Evolutionary conservation across 306 rosid species (phyloP).

Genomic region (Prunus fruticosa): DNA sequence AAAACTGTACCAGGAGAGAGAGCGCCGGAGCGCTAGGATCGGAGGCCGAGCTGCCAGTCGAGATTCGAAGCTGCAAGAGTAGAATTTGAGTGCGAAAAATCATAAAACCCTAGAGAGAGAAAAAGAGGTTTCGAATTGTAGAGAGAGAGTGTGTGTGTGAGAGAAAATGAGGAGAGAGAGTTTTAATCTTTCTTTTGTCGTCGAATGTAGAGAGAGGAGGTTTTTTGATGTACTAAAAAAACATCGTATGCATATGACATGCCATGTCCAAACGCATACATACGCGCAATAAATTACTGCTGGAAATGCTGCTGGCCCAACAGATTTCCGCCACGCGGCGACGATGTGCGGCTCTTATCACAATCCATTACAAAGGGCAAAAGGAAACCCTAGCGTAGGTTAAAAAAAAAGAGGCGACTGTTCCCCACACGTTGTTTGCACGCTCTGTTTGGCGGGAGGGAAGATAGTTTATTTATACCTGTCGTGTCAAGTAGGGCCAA

Average conservation of each 20-base stretch:
- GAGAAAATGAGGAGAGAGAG: constrained; percentile 33
- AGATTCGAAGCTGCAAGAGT: constrained; percentile 34
- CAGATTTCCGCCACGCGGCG: constrained; percentile 25
- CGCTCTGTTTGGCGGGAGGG: constrained; percentile 33
- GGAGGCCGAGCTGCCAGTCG: constrained; percentile 22
- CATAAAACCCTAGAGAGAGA: constrained; percentile 77
- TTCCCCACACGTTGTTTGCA: constrained; percentile 42
- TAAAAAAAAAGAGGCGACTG: constrained; percentile 1
- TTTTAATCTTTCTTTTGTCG: constrained; percentile 44
- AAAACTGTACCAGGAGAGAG: constrained; percentile 30
- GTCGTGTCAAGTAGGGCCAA: constrained; percentile 63
- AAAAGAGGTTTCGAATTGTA: constrained; percentile 27
- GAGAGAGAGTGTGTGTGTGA: constrained; percentile 35
- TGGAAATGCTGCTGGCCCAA: constrained; percentile 15
- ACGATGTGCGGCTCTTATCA: constrained; percentile 53
- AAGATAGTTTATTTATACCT: constrained; percentile 36
- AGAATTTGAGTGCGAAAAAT: constrained; percentile 58
- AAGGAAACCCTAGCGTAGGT: constrained; percentile 72
- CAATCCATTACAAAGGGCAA: constrained; percentile 37
- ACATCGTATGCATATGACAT: constrained; percentile 21
- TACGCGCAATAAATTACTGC: constrained; percentile 12
- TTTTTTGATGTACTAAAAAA: constrained; percentile 34
- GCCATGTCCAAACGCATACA: constrained; percentile 34
- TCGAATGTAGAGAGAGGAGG: constrained; percentile 27
- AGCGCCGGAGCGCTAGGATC: constrained; percentile 21